These are phyloP conservation scores for Ramularia collo-cygni DNA, from an alignment of 2,329 filamentous ascomycete species.

Conservation along the genomic window DNA sequence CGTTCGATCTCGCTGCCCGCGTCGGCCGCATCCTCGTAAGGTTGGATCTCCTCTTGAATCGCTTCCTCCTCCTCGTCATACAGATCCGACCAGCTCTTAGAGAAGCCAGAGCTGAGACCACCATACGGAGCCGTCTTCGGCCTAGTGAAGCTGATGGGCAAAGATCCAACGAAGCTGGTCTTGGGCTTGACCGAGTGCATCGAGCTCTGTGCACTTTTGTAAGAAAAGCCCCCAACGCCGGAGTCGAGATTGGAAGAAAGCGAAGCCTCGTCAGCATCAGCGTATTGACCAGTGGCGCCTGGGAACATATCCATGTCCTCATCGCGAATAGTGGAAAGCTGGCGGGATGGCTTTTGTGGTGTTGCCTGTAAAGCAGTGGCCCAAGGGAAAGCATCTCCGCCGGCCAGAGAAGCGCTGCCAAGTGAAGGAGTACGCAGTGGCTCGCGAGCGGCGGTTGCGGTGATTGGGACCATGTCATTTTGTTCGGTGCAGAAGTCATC, in stretches of 20 bases:
- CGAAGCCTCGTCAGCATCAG: conserved; percentile 69
- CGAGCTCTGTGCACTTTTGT: conserved; percentile 58
- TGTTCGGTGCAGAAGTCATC: conserved; percentile 84
- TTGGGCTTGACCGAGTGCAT: conserved; percentile 44
- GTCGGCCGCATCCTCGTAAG: conserved; percentile 31
- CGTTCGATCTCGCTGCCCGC: conserved; percentile 36
- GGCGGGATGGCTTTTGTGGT: conserved; percentile 63
- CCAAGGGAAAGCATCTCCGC: conserved; percentile 83
- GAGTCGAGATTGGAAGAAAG: conserved; percentile 81
- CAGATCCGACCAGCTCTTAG: conserved; percentile 98
- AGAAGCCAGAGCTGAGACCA: conserved; percentile 49
- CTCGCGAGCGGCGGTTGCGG: conserved; percentile 80
- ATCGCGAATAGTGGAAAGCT: conserved; percentile 78
- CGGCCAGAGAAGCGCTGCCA: conserved; percentile 74
- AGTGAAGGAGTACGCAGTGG: conserved; percentile 93
- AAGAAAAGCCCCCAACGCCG: conserved; percentile 63
- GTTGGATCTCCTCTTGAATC: conserved; percentile 54
- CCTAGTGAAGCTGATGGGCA: conserved; percentile 54
- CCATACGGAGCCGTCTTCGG: conserved; percentile 52
- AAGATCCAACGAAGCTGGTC: conserved; percentile 65
- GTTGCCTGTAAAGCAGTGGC: conserved; percentile 78
- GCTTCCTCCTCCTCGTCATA: conserved; percentile 90
- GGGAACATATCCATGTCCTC: conserved; percentile 82
- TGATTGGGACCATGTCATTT: conserved; percentile 60
- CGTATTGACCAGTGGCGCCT: conserved; percentile 64